Conservation (phyloP, 2,329 filamentous ascomycete species). For the Emericellopsis cladophorae region DNA sequence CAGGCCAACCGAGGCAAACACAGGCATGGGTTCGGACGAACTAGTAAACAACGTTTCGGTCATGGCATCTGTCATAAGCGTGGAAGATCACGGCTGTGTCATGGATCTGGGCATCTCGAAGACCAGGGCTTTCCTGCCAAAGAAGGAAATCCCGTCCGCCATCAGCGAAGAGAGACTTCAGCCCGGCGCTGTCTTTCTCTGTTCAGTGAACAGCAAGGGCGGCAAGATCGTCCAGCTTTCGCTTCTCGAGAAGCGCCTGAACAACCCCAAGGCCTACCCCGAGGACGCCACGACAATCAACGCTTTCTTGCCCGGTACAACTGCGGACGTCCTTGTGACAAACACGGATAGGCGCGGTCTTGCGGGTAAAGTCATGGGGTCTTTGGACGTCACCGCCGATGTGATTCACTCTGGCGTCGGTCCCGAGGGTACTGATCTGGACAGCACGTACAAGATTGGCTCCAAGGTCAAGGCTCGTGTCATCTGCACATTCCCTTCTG, state of each 20-base stretch:
- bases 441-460: slow-evolving; percentile 69
- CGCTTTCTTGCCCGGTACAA: slow-evolving; percentile 83
- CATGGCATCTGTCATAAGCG: slow-evolving; percentile 78
- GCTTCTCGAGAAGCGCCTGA: slow-evolving; percentile 56
- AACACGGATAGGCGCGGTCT: slow-evolving; percentile 66
- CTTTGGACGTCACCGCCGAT: slow-evolving; percentile 84
- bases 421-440: slow-evolving; percentile 55
- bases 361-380: slow-evolving; percentile 80
- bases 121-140: slow-evolving; percentile 72
- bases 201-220: slow-evolving; percentile 64
- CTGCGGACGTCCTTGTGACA: slow-evolving; percentile 71
- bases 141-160: slow-evolving; percentile 55
- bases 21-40: slow-evolving; percentile 58
- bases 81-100: slow-evolving; percentile 90
- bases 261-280: slow-evolving; percentile 52
- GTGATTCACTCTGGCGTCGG: slow-evolving; percentile 75
- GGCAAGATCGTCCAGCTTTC: slow-evolving; percentile 82
- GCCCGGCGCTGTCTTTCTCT: slow-evolving; percentile 75
- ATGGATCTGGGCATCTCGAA: slow-evolving; percentile 78
- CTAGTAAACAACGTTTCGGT: slow-evolving; percentile 64
- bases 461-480: slow-evolving; percentile 77
- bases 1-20: slow-evolving; percentile 67
- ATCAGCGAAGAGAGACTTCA: slow-evolving; percentile 57
- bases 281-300: slow-evolving; percentile 76
- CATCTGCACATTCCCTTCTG: slow-evolving; percentile 72